These are phyloP conservation scores for Daldinia decipiens DNA, from an alignment of 495 filamentous ascomycete genomes.

Conservation along the genomic window DNA sequence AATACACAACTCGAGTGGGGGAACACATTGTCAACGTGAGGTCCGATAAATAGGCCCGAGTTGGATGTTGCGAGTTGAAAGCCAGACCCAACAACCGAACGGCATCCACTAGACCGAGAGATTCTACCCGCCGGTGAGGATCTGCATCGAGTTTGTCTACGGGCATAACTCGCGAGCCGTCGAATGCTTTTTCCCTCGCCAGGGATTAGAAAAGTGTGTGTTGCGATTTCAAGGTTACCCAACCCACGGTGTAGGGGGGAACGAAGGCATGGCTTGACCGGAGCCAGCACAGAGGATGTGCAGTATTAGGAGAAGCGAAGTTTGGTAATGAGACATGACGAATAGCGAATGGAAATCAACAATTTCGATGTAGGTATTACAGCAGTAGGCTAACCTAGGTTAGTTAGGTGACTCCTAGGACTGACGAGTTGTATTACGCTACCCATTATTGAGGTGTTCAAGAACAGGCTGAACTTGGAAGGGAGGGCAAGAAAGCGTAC, in stretches of 20 bases:
- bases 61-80: constrained; percentile 30
- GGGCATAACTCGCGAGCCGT: constrained; percentile 15
- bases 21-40: constrained; percentile 38
- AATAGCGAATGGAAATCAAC: not conserved
- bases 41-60: constrained; percentile 45
- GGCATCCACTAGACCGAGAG: constrained; percentile 42
- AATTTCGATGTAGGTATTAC: not conserved
- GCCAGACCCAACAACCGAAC: constrained; percentile 37
- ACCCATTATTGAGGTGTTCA: constrained; percentile 36
- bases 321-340: constrained; percentile 15
- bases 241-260: constrained; percentile 37
- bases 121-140: constrained; percentile 24
- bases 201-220: constrained; percentile 22
- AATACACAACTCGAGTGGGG: constrained; percentile 27
- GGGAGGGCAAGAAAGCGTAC: not conserved
- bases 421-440: constrained; percentile 9
- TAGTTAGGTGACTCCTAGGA: no score
- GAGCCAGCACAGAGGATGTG: constrained; percentile 10
- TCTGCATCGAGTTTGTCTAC: constrained; percentile 28
- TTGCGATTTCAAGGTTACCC: constrained; percentile 35
- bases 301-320: constrained; percentile 5
- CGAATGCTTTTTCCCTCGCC: constrained; percentile 13
- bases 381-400: no score
- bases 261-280: constrained; percentile 7
- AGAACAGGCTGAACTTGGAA: constrained; percentile 41